Percentiles rank a stretch among this genome's conserved stretches.
phyloP scores from a whole-genome alignment of 2,329 filamentous ascomycete genomes.

The Pseudogymnoascus sp. region DNA sequence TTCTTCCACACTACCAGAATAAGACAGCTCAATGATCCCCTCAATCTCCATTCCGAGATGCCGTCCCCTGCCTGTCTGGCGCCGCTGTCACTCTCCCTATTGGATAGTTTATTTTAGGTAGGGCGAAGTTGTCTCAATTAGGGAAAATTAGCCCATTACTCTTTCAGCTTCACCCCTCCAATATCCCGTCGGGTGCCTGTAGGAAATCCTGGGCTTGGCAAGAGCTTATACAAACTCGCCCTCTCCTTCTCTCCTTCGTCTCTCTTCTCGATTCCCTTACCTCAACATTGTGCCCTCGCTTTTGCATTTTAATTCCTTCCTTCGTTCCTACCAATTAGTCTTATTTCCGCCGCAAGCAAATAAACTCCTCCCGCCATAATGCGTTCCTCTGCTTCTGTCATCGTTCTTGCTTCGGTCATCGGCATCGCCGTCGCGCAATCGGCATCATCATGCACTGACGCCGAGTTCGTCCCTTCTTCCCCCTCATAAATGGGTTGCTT shows the following conservation, averaged over 20 bases:
- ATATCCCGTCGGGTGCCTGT: neutral
- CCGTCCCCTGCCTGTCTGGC: neutral
- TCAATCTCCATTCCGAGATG: neutral
- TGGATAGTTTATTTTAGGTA: neutral
- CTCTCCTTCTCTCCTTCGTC: neutral
- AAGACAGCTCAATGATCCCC: slow-evolving; percentile 1
- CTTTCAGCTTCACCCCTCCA: slow-evolving; percentile 1
- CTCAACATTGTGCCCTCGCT: neutral
- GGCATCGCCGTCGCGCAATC: neutral
- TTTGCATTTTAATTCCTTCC: slow-evolving; percentile 1
- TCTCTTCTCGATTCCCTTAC: neutral
- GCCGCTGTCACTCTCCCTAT: neutral
- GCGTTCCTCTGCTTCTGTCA: neutral
- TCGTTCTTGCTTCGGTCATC: neutral
- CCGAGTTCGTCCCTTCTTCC: neutral
- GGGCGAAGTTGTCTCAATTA: neutral
- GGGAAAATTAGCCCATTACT: neutral
- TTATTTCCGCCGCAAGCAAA: neutral
- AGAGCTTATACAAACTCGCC: neutral
- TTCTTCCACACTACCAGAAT: neutral
- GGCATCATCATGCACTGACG: neutral
- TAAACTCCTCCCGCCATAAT: neutral
- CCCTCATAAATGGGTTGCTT: too few relatives aligned
- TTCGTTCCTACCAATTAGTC: neutral
- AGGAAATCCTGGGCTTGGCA: neutral